Base-by-base conservation (phyloP, 2,329 filamentous ascomycete species). In the Aureobasidium sp. region DNA sequence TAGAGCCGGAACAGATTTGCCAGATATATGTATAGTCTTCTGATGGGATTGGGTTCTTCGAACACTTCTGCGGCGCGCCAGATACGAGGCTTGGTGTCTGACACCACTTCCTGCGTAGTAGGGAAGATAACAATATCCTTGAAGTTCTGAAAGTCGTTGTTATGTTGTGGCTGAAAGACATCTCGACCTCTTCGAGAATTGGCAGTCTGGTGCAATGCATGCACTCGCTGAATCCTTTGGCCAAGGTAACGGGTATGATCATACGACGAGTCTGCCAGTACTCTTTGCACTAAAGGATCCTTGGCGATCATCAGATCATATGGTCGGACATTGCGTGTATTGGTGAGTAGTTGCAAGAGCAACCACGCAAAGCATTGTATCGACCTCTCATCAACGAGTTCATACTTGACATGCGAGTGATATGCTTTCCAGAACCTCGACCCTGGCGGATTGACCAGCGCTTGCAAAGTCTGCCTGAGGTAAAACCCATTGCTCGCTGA, bases 131-230 rank as follows among this genome's bases (percentile, higher is more conserved):
- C 21, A 34, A 58, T 58, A 7, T 58, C 21, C 15, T 30, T 47
- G 42, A 58, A 58, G 21, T 58, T 39, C 4, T 48, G 30, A 16
- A 58, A 58, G 21, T 48, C 54, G n/a, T 58, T 58, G 29, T 58
- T 42, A 13, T 58, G 54, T 8, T 30, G 42, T 16, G 54, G 42
- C 11, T 58, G 21, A 48, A 58, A 58, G 15, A 5, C 11, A 8
- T 41, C 7, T 34, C 29, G 7, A 7, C 21, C 15, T 9, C 2
- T 30, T 16, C 15, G 41, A 7, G 34, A 25, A 3, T 39, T 58
- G 3, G 21, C 41, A 16, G 25, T 13, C 21, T 48, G 27, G 21
- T 48, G 41, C 15, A 37, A 8, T 21, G 32, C 21, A 29, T 44
- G 30, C 3, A 58, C 32, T 5, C 42, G 30, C 32, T 29, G 37